A percentile compares a stretch with the other conserved stretches of the same genome.
These are phyloP conservation scores for Penicillium polonicum DNA, from an alignment of 2,329 filamentous ascomycete genomes.

Conservation along the genomic window DNA sequence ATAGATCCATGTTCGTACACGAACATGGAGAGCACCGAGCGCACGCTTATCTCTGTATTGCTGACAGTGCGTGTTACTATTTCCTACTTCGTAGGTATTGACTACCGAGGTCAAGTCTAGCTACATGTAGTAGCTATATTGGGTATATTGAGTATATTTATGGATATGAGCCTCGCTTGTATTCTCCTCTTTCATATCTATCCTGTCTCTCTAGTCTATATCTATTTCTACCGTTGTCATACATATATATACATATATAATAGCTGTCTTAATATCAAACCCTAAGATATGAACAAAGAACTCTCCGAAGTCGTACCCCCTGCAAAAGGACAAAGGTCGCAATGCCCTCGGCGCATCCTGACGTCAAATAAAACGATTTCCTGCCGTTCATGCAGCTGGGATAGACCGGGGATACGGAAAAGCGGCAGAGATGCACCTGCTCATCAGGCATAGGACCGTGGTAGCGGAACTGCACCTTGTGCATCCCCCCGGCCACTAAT, in stretches of 20 bases:
- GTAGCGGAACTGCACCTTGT: constrained; percentile 29
- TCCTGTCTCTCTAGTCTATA: neutral
- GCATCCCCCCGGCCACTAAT: constrained; percentile 40
- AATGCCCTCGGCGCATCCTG: constrained; percentile 13
- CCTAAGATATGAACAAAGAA: neutral
- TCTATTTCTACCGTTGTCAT: neutral
- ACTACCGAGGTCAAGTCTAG: neutral
- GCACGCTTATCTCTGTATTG: constrained; percentile 4
- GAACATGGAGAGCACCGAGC: constrained; percentile 1
- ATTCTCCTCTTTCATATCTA: neutral
- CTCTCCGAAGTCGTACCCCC: too few species aligned
- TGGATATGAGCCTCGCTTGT: neutral
- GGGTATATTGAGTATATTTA: neutral
- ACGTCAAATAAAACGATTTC: constrained; percentile 18
- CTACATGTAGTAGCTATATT: neutral
- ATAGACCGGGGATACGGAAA: constrained; percentile 10
- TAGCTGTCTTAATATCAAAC: neutral
- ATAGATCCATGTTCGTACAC: neutral
- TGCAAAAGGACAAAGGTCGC: constrained; percentile 9
- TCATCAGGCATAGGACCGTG: constrained; percentile 13
- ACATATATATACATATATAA: neutral
- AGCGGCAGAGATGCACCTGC: constrained; percentile 9
- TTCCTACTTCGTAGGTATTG: neutral
- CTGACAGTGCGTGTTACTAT: constrained; percentile 17
- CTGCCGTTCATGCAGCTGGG: constrained; percentile 23